phyloP scores from a whole-genome alignment of 2,329 filamentous ascomycete genomes.

The Penicillium vulpinum region DNA sequence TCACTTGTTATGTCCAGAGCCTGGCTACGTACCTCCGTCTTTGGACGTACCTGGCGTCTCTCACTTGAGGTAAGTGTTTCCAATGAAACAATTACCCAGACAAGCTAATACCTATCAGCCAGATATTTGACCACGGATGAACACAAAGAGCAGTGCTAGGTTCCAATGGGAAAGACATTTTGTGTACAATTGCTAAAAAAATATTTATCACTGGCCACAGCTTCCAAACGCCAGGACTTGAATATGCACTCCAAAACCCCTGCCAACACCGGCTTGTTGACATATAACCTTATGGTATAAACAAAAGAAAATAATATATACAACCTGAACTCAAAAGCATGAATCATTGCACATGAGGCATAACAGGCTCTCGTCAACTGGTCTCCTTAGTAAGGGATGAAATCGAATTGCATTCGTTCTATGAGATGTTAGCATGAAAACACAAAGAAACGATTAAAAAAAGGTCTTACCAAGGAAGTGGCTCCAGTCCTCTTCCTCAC shows the following conservation, averaged over 20 bases:
- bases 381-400: constrained; percentile 27
- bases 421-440: constrained; percentile 7
- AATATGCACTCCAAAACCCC: background rate
- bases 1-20: background rate
- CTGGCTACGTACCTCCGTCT: background rate
- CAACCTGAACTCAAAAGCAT: constrained; percentile 8
- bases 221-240: constrained; percentile 1
- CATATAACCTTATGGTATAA: background rate
- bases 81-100: too few relatives aligned
- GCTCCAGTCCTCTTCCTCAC: constrained; percentile 41
- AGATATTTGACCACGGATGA: background rate
- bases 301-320: background rate
- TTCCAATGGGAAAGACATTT: background rate
- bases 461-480: constrained; percentile 38
- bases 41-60: background rate
- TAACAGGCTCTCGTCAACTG: background rate
- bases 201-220: background rate
- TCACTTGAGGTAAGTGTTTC: too few relatives aligned
- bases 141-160: background rate
- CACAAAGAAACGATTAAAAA: background rate
- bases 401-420: constrained; percentile 39
- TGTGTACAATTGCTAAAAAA: background rate
- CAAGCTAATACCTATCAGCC: background rate
- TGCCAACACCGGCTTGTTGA: background rate
- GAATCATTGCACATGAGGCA: constrained; percentile 21